Evolutionary conservation across 2,329 filamentous ascomycete genomes (phyloP).

Genomic region (Aspergillus pseudoviridinutans): DNA sequence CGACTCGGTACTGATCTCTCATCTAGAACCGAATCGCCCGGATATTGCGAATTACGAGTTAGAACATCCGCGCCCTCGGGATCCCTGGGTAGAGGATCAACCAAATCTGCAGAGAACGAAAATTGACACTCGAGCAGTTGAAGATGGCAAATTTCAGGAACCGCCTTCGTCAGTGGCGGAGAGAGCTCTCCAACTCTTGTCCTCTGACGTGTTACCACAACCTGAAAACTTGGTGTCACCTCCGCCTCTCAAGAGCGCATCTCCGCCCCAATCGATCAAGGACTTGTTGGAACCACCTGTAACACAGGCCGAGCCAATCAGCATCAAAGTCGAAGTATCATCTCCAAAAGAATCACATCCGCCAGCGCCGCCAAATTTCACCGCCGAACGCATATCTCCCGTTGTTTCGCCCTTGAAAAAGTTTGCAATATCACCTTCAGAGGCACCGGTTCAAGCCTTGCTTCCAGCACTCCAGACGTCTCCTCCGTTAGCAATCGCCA

Average conservation of each 20-base stretch:
- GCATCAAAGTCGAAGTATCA: constrained; percentile 11
- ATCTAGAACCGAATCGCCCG: constrained; percentile 61
- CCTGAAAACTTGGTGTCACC: not conserved
- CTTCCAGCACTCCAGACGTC: constrained; percentile 39
- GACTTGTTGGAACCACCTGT: not conserved
- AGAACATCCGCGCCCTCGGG: constrained; percentile 46
- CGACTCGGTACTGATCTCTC: constrained; percentile 57
- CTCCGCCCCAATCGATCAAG: not conserved
- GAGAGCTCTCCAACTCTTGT: not conserved
- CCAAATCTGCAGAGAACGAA: constrained; percentile 17
- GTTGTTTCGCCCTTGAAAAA: constrained; percentile 27
- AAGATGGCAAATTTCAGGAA: not conserved
- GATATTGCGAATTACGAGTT: constrained; percentile 61
- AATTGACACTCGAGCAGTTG: not conserved
- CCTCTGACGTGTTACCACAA: not conserved
- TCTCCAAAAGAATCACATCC: constrained; percentile 14
- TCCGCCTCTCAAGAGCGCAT: not conserved
- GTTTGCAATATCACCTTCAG: constrained; percentile 30
- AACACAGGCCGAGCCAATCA: not conserved
- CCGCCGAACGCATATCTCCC: not conserved
- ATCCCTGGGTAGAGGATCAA: constrained; percentile 42
- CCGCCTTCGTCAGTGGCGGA: not conserved
- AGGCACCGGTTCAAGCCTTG: constrained; percentile 26
- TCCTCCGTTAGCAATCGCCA: constrained; percentile 28
- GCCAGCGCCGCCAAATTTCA: not conserved